Evolutionary conservation across 2,329 filamentous ascomycete species (phyloP).

Genomic region (Alternaria ventricosa): DNA sequence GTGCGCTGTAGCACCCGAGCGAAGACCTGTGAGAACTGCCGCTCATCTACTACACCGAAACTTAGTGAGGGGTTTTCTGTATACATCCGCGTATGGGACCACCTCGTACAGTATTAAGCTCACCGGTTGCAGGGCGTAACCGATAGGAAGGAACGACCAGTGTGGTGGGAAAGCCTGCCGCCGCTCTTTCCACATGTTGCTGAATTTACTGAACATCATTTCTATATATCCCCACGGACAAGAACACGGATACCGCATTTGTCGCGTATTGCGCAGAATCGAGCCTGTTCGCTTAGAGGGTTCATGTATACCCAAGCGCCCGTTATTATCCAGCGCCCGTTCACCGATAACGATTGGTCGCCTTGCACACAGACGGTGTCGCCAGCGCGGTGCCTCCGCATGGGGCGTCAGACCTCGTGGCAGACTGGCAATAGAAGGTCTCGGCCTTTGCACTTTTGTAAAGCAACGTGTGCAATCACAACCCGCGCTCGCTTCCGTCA

Average conservation of each 20-base stretch:
- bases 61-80: conserved; percentile 4
- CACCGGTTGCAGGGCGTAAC: conserved; percentile 22
- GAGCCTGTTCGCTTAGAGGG: conserved; percentile 13
- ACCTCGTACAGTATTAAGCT: conserved; percentile 12
- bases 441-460: conserved; percentile 22
- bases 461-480: conserved; percentile 23
- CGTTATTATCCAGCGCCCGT: conserved; percentile 15
- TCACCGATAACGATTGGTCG: conserved; percentile 25
- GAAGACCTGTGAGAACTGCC: conserved; percentile 19
- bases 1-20: conserved; percentile 16
- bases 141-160: conserved; percentile 22
- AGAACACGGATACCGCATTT: conserved; percentile 11
- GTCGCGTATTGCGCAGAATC: conserved; percentile 7
- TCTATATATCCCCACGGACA: conserved; percentile 3
- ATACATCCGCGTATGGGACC: conserved; percentile 11
- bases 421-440: conserved; percentile 24
- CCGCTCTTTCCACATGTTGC: conserved; percentile 1
- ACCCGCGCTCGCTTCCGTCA: conserved; percentile 22
- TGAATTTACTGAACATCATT: conserved; percentile 4
- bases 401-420: conserved; percentile 32
- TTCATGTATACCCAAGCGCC: conserved; percentile 27
- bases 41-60: conserved; percentile 17
- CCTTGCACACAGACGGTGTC: conserved; percentile 20
- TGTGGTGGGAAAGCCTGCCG: conserved; percentile 15
- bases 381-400: conserved; percentile 15